Base-by-base conservation (phyloP, 2,329 filamentous ascomycete species). In the Nakataea oryzae region DNA sequence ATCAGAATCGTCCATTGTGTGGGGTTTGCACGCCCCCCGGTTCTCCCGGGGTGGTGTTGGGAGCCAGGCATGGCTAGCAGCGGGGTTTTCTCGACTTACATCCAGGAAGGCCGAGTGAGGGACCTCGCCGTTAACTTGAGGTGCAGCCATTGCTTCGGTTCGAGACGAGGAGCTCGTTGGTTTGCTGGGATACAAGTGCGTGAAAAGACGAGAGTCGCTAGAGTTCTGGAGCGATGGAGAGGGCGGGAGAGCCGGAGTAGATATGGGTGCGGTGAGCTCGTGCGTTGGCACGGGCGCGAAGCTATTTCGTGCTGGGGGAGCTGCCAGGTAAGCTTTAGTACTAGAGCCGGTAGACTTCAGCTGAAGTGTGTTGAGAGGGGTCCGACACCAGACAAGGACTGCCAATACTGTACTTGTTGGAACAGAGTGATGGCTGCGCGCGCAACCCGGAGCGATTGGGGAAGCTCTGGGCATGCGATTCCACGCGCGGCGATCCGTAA, bases 81-180 rank as follows among this genome's bases (percentile, higher is more conserved):
- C 8, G 17, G 34, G 34, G 7, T 4, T 41, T 41, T 41, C 9
- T 27, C n/a, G 14, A 64, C 74, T 50, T 75, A 82, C 80, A 70
- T 79, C 74, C 62, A 83, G 61, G 69, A 82, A 82, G 62, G 78
- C 79, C 59, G 80, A 84, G 67, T 73, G 74, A 54, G 74, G 71
- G 62, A 78, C 71, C 63, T 82, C 79, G 70, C 80, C 80, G 69
- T 83, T 83, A 63, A 82, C 78, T 68, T 82, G 79, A 54, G 69
- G 64, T 63, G 69, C 62, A 55, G 69, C 63, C 74, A 76, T 76
- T 21, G 74, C 75, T 64, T 21, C 55, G 55, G 21, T 3, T 55
- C 54, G 27, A 24, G 54, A 27, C 54, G 27, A n/a, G 54, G n/a
- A n/a, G n/a, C 54, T 28, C n/a, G 54, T 24, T 55, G 54, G 54